A percentile compares a stretch with the other conserved stretches of the same genome.
Conservation (phyloP, 139 green algal species). For the Nannochloris sp. region DNA sequence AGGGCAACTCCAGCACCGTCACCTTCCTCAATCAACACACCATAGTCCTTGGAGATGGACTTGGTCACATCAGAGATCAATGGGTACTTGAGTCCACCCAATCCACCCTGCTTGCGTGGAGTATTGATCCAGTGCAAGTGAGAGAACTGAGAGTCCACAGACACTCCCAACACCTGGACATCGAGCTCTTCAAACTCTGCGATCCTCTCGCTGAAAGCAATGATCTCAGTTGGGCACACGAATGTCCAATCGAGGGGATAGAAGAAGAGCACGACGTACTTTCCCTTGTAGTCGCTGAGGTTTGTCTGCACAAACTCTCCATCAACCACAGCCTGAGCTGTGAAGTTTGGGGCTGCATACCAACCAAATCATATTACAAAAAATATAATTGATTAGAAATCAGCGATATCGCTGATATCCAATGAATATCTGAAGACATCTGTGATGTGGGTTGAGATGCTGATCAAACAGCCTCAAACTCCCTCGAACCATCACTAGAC, state of each 20-base stretch:
- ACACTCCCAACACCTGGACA: constrained; percentile 23
- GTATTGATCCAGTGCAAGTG: constrained; percentile 38
- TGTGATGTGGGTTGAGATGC: too few relatives aligned
- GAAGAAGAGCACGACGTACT: constrained; percentile 42
- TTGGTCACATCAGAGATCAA: constrained; percentile 45
- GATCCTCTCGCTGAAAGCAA: constrained; percentile 35
- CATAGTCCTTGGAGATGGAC: constrained; percentile 40
- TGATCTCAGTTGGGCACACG: constrained; percentile 44
- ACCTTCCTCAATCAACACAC: constrained; percentile 27
- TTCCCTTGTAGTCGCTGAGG: constrained; percentile 31
- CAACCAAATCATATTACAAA: background rate
- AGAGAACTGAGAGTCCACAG: constrained; percentile 29
- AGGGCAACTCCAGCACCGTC: constrained; percentile 27
- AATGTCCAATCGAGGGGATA: constrained; percentile 38
- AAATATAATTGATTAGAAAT: too few relatives aligned
- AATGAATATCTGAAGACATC: too few relatives aligned
- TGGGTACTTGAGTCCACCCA: constrained; percentile 35
- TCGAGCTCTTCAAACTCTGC: constrained; percentile 31
- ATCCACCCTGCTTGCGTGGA: constrained; percentile 35
- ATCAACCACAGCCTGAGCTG: constrained; percentile 21
- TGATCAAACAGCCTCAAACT: too few relatives aligned
- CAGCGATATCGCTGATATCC: too few relatives aligned
- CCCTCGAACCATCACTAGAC: background rate
- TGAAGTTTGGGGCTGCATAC: constrained; percentile 24
- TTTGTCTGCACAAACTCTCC: constrained; percentile 25